Base-by-base conservation (phyloP, 2,329 filamentous ascomycete genomes). In the Helotiales sp. region DNA sequence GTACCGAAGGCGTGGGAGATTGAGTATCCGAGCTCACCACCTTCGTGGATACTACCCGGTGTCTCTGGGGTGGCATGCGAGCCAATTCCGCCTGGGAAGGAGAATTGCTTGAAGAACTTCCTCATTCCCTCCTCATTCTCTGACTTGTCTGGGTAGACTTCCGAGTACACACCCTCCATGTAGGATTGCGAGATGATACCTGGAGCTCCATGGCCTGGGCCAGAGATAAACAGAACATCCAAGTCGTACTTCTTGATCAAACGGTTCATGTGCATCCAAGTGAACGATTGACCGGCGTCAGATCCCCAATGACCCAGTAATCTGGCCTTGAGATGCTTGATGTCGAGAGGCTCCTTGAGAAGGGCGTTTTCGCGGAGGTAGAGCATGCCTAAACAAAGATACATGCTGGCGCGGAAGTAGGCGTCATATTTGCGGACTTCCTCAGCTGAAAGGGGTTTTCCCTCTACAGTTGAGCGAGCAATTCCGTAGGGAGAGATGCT, bases 21-120 rank as follows among this genome's bases (percentile, higher is more conserved):
- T 8, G 90, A 90, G 78, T 94, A 94, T n/a, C 91, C 91, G 24
- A 94, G 85, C 79, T 94, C 91, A 69, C 91, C 91, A 75, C 91
- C 91, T 77, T 94, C 91, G 76, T 93, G 91, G 69, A 93, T 84
- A 75, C 87, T 90, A 55, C 91, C 91, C 0, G 91, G 91, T 0
- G 91, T 93, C 80, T 94, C 91, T 1, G 91, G 91, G 0, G 91
- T 93, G 64, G 90, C 91, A 76, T 93, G 91, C 22, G 89, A 91
- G 63, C 91, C 91, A 73, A 93, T 89, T 63, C 91, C 91, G 20
- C 91, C 91, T 0, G 91, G 91, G 79, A 93, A 93, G 0, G 91
- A 93, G 80, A 94, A 94, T 71, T 90, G 87, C 81, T 93, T 93
- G 86, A 93, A 93, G 83, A 93, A 93, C 68, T 84, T 86, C 73